Base-by-base conservation (phyloP, 306 rosid species). In the Cotoneaster glaucophyllus region DNA sequence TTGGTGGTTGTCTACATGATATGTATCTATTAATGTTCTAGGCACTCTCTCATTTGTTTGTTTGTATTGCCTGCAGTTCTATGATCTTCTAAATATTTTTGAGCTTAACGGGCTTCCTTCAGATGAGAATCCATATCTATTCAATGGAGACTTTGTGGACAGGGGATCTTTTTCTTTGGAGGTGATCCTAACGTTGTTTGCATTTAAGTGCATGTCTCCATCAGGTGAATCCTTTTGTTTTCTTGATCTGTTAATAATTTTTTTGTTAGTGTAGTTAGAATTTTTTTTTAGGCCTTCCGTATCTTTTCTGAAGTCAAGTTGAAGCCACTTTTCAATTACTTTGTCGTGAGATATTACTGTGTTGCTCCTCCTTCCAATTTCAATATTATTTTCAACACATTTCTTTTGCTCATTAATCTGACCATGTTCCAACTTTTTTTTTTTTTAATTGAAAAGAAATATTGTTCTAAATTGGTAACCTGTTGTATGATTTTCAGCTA, bases 51-150 rank as follows among this genome's bases (percentile, higher is more conserved):
- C 18, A n/a, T 58, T 80, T 28, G 14, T 41, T 74, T 61, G 32
- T 75, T 37, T 67, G 43, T 74, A 73, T 79, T 79, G 79, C 65
- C 39, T 88, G 93, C 98, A 96, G 99, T 96, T 80, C 84, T 96
- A 88, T 39, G 99, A 96, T 78, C 99, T 96, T 84, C 64, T 96
- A 76, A 92, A 96, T 78, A 96, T 96, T 75, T 96, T 96, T 88
- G 99, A 96, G 93, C 98, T 90, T 62, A 96, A 96, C 69, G 99
- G 99, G 77, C 96, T 96, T 85, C 99, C 99, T 34, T 96, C 99
- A 25, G 98, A 96, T n/a, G 98, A 96, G 81, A 96, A 96, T 88
- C 99, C 99, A 1, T 96, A 92, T 80, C 92, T 96, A 39, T 96
- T 96, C 73, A 96, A 96, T 69, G 99, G 99, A 64, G 99, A 96